Conservation (phyloP, 257 asterid genomes). For the Fraxinus americana region DNA sequence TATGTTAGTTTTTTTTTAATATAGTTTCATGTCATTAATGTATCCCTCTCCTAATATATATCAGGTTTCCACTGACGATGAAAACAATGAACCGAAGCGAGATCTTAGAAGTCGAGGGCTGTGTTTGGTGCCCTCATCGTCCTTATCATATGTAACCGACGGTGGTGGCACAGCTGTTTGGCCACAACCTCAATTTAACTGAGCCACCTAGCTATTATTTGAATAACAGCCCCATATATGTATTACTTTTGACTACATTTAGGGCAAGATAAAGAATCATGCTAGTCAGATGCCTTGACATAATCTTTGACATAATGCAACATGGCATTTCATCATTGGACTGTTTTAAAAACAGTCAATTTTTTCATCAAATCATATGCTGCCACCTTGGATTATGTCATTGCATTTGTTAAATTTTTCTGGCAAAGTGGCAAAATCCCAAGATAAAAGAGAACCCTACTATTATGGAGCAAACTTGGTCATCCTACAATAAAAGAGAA, state of each 20-base stretch:
- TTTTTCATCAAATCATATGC: too few relatives aligned
- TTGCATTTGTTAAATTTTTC: too few relatives aligned
- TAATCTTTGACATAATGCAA: too few relatives aligned
- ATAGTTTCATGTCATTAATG: not conserved
- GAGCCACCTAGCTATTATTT: conserved; percentile 36
- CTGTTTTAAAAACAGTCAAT: too few relatives aligned
- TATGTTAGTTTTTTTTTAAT: too few relatives aligned
- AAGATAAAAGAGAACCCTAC: not conserved
- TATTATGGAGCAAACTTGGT: conserved; percentile 84
- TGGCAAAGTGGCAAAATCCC: too few relatives aligned
- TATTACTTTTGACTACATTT: not conserved
- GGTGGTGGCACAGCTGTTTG: conserved; percentile 60
- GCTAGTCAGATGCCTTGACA: too few relatives aligned
- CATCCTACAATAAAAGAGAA: conserved; percentile 44
- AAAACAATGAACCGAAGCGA: conserved; percentile 50
- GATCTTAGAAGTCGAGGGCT: conserved; percentile 78
- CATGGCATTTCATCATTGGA: too few relatives aligned
- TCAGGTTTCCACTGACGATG: conserved; percentile 32
- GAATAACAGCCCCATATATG: not conserved
- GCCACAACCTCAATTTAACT: conserved; percentile 69
- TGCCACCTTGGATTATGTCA: too few relatives aligned
- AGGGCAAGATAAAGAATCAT: not conserved
- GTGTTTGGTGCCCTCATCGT: conserved; percentile 81
- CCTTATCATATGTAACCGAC: conserved; percentile 68
- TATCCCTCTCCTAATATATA: not conserved